Evolutionary conservation across 2,329 filamentous ascomycete genomes (phyloP).

Genomic region (Zelopaecilomyces penicillatus): DNA sequence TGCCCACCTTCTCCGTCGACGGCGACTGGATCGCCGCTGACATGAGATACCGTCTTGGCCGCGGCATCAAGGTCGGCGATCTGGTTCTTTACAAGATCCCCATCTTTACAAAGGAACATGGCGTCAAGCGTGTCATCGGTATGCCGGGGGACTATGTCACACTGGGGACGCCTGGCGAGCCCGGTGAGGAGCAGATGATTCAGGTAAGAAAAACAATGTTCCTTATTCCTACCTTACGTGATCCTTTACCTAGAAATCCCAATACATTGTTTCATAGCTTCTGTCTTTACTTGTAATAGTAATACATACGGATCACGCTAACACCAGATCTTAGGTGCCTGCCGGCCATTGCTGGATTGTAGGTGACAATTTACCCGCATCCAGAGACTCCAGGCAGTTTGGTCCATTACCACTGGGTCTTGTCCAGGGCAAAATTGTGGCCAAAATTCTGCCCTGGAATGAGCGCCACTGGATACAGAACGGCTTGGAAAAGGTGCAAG

Average conservation of each 20-base stretch:
- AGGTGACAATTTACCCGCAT: constrained; percentile 80
- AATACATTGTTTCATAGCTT: background rate
- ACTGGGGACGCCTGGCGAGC: constrained; percentile 49
- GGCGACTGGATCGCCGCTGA: constrained; percentile 64
- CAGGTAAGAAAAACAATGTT: constrained; percentile 40
- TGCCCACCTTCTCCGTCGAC: constrained; percentile 65
- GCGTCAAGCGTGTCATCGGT: constrained; percentile 72
- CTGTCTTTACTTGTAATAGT: background rate
- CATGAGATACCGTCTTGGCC: constrained; percentile 60
- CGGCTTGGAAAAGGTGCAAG: constrained; percentile 24
- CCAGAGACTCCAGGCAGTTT: constrained; percentile 77
- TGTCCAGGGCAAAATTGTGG: constrained; percentile 74
- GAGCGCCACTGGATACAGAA: constrained; percentile 44
- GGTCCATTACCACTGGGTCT: constrained; percentile 81
- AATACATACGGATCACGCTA: too few relatives aligned
- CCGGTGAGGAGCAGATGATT: constrained; percentile 46
- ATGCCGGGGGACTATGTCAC: constrained; percentile 70
- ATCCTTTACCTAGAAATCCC: too few relatives aligned
- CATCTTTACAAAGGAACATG: constrained; percentile 48
- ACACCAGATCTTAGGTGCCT: constrained; percentile 55
- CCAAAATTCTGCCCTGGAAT: constrained; percentile 45
- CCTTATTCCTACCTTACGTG: background rate
- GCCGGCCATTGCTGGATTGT: constrained; percentile 85
- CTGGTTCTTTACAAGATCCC: constrained; percentile 74
- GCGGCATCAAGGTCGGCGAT: constrained; percentile 65